These are phyloP conservation scores for Aaosphaeria arxii DNA, from an alignment of 2,329 filamentous ascomycete genomes.

Conservation along the genomic window DNA sequence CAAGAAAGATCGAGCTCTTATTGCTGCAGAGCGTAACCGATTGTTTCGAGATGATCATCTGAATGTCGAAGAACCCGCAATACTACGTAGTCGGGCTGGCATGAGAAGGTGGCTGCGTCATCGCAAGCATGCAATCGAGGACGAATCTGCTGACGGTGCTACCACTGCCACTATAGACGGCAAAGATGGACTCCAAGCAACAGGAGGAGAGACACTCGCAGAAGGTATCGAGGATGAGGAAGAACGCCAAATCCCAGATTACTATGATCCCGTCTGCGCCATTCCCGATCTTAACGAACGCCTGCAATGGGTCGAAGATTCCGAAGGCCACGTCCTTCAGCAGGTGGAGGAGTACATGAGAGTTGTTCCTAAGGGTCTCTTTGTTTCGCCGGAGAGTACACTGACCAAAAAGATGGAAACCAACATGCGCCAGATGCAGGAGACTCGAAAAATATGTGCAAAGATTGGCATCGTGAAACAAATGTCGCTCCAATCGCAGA, in stretches of 20 bases:
- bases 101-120: constrained; percentile 87
- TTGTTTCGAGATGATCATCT: constrained; percentile 83
- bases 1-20: constrained; percentile 86
- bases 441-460: constrained; percentile 90
- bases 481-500: constrained; percentile 98
- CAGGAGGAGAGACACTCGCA: constrained; percentile 72
- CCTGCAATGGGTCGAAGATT: constrained; percentile 85
- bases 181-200: constrained; percentile 47
- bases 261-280: constrained; percentile 83
- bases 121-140: constrained; percentile 61
- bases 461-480: constrained; percentile 99
- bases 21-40: constrained; percentile 80
- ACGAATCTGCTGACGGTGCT: constrained; percentile 45
- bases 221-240: constrained; percentile 86
- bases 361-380: constrained; percentile 71
- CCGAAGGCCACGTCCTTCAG: constrained; percentile 84
- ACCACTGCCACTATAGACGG: constrained; percentile 43
- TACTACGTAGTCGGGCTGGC: constrained; percentile 78
- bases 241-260: constrained; percentile 84
- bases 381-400: constrained; percentile 70
- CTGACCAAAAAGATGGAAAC: constrained; percentile 78
- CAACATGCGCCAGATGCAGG: constrained; percentile 93
- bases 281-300: constrained; percentile 80
- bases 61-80: constrained; percentile 81
- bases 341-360: constrained; percentile 81